These are phyloP conservation scores for Lepidium sativum DNA, from an alignment of 345 rosid species.

Conservation along the genomic window DNA sequence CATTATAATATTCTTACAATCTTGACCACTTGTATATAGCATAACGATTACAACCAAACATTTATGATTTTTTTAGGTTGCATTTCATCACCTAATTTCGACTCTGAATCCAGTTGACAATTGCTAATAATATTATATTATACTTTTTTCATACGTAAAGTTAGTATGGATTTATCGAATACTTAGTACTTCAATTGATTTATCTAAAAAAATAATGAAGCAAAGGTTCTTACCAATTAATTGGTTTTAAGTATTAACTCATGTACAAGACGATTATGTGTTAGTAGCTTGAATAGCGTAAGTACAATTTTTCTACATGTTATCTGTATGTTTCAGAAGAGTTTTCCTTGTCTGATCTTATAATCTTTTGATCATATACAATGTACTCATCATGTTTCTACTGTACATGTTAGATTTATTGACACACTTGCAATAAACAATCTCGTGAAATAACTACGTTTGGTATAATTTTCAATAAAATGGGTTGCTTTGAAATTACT, in stretches of 20 bases:
- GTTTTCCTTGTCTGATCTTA: neutral
- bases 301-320: neutral
- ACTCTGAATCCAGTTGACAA: neutral
- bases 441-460: neutral
- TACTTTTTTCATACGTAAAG: too few species aligned
- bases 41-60: neutral
- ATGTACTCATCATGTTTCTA: neutral
- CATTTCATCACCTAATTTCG: neutral
- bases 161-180: too few species aligned
- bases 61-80: neutral
- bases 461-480: neutral
- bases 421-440: neutral
- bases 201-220: too few species aligned
- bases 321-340: neutral
- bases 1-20: too few species aligned
- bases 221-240: too few species aligned
- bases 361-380: neutral
- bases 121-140: neutral
- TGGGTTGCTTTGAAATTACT: conserved; percentile 1
- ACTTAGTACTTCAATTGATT: too few species aligned
- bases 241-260: too few species aligned
- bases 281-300: neutral
- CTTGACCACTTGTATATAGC: neutral
- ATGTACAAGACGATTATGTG: too few species aligned
- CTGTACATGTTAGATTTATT: neutral